A percentile compares a stretch with the other conserved stretches of the same genome.
These are phyloP conservation scores for Monilinia vaccinii-corymbosi DNA, from an alignment of 2,329 filamentous ascomycete species.

Conservation along the genomic window DNA sequence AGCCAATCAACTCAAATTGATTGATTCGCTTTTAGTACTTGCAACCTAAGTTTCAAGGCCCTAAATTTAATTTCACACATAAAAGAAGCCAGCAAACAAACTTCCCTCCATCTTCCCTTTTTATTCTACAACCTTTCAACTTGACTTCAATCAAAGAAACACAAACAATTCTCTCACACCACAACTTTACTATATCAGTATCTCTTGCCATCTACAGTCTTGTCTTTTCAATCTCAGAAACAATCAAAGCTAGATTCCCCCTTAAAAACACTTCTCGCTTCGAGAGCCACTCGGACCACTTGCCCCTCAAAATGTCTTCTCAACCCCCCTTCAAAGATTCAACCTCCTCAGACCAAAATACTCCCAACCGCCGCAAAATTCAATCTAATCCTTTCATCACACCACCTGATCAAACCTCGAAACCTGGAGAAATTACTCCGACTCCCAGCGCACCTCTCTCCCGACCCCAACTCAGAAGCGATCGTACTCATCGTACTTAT, in stretches of 20 bases:
- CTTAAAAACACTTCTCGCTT: not conserved
- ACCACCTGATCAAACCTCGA: too few species aligned
- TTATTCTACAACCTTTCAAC: not conserved
- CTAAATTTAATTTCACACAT: not conserved
- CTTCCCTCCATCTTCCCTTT: not conserved
- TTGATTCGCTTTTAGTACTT: not conserved
- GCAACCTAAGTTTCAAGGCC: not conserved
- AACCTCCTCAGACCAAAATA: not conserved
- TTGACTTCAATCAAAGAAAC: not conserved
- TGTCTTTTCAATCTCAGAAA: not conserved
- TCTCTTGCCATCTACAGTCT: too few species aligned
- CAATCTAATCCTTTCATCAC: not conserved
- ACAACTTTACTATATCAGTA: not conserved
- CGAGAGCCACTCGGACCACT: not conserved
- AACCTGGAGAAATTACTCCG: not conserved
- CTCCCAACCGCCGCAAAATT: accelerated
- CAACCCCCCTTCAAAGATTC: not conserved
- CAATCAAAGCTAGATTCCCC: not conserved
- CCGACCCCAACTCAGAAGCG: not conserved
- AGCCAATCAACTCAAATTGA: not conserved
- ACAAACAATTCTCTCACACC: too few species aligned
- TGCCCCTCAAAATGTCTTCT: not conserved
- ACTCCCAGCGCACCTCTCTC: too few species aligned
- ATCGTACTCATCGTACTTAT: too few species aligned
- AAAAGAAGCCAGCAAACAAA: not conserved